Percentiles rank a stretch among this genome's conserved stretches.
phyloP scores from a whole-genome alignment of 2,329 filamentous ascomycete species.

The Aschersonia sp. region DNA sequence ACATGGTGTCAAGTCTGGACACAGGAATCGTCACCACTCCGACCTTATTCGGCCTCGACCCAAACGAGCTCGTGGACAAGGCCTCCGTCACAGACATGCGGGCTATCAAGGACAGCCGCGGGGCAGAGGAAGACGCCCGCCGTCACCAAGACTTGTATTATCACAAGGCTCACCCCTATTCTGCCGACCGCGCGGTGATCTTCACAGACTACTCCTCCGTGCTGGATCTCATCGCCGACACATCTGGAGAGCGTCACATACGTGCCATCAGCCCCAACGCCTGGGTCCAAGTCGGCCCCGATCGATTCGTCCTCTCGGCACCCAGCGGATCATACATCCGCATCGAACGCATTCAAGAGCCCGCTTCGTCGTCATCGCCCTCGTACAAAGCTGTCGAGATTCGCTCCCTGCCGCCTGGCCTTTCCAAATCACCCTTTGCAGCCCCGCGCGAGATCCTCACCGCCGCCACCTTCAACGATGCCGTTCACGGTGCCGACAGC shows the following conservation, averaged over 20 bases:
- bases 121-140: conserved; percentile 27
- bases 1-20: conserved; percentile 79
- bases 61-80: conserved; percentile 58
- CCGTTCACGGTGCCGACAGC: conserved; percentile 74
- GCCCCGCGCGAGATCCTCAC: conserved; percentile 54
- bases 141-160: conserved; percentile 6
- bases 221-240: conserved; percentile 79
- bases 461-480: conserved; percentile 53
- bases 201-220: conserved; percentile 89
- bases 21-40: conserved; percentile 82
- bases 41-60: conserved; percentile 85
- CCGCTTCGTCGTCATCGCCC: conserved; percentile 4
- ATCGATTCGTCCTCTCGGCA: conserved; percentile 58
- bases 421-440: conserved; percentile 46
- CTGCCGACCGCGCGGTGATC: conserved; percentile 35
- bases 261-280: conserved; percentile 58
- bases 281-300: conserved; percentile 68
- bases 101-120: conserved; percentile 25
- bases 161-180: conserved; percentile 3
- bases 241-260: conserved; percentile 64
- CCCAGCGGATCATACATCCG: conserved; percentile 47
- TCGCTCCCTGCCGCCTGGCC: conserved; percentile 27
- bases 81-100: conserved; percentile 49
- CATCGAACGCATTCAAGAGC: conserved; percentile 25
- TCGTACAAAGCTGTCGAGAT: conserved; percentile 32